Conservation (phyloP, 2,329 filamentous ascomycete species). For the Penicillium sp. region DNA sequence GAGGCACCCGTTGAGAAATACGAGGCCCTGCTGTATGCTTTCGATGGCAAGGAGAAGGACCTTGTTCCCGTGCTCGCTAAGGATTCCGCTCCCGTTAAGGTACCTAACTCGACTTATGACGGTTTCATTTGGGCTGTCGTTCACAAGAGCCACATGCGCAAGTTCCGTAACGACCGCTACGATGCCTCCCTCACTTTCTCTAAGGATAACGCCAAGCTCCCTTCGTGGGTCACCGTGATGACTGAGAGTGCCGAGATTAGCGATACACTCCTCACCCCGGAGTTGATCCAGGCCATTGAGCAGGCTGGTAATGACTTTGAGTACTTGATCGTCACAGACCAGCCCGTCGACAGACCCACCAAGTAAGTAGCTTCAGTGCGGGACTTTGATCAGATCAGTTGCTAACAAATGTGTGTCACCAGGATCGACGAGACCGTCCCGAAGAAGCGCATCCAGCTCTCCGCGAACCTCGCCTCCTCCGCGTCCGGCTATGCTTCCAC, state of each 20-base stretch:
- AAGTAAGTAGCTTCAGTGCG: conserved; percentile 59
- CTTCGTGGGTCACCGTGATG: conserved; percentile 89
- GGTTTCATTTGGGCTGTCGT: conserved; percentile 93
- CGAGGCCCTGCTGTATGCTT: conserved; percentile 78
- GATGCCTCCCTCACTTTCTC: conserved; percentile 90
- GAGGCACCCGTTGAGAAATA: conserved; percentile 66
- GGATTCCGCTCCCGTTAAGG: conserved; percentile 57
- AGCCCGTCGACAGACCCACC: conserved; percentile 79
- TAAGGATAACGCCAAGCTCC: conserved; percentile 88
- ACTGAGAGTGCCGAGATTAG: conserved; percentile 95
- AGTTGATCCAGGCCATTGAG: conserved; percentile 76
- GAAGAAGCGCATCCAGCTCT: conserved; percentile 82
- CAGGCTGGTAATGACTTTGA: conserved; percentile 78
- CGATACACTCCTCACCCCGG: conserved; percentile 79
- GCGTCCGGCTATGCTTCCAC: conserved; percentile 61
- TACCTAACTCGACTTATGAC: conserved; percentile 66
- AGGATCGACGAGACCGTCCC: conserved; percentile 80
- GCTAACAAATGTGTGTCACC: conserved; percentile 6
- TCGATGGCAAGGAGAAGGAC: conserved; percentile 84
- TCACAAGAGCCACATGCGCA: conserved; percentile 91
- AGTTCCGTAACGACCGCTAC: conserved; percentile 86
- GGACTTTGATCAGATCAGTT: neutral
- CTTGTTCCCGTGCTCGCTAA: conserved; percentile 66
- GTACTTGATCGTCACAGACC: conserved; percentile 84
- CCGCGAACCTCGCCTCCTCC: conserved; percentile 64